These are phyloP conservation scores for Ettlia oleoabundans DNA, from an alignment of 139 green algal genomes.

Conservation along the genomic window DNA sequence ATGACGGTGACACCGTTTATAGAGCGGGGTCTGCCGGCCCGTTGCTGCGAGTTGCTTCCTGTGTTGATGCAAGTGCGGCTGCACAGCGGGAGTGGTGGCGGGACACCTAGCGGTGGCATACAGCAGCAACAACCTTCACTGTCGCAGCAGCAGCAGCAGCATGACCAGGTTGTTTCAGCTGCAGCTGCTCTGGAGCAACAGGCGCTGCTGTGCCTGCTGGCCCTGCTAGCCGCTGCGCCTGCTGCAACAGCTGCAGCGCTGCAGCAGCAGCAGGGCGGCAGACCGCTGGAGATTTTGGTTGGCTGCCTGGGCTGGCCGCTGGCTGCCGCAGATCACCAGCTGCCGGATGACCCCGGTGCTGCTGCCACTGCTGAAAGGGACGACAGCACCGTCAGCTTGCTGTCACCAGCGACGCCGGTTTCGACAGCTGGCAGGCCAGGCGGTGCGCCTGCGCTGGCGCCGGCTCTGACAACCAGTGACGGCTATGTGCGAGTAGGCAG, in stretches of 20 bases:
- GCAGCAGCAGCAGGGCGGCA: neutral
- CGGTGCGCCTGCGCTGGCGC: too few relatives aligned
- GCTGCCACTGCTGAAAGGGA: neutral
- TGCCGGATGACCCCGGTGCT: neutral
- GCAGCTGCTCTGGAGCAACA: constrained; percentile 8
- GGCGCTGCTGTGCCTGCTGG: constrained; percentile 2
- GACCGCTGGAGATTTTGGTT: neutral
- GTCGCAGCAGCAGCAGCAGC: neutral
- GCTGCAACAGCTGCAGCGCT: neutral
- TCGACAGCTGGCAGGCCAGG: too few relatives aligned
- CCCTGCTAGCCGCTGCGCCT: neutral
- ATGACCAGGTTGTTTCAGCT: neutral
- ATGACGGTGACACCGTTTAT: constrained; percentile 34
- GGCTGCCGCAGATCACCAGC: neutral
- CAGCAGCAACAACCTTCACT: neutral
- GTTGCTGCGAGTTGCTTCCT: constrained; percentile 30
- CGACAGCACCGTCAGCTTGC: neutral
- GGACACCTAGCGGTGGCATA: neutral
- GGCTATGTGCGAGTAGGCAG: neutral
- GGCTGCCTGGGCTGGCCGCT: constrained; percentile 21
- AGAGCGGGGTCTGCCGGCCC: constrained; percentile 10
- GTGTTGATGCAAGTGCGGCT: neutral
- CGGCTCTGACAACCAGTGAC: too few relatives aligned
- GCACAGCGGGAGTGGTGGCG: neutral
- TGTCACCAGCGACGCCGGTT: neutral